Percentiles rank a stretch among this genome's conserved stretches.
Evolutionary conservation across 2,329 filamentous ascomycete species (phyloP).

Genomic region (Scleromitrula shiraiana): DNA sequence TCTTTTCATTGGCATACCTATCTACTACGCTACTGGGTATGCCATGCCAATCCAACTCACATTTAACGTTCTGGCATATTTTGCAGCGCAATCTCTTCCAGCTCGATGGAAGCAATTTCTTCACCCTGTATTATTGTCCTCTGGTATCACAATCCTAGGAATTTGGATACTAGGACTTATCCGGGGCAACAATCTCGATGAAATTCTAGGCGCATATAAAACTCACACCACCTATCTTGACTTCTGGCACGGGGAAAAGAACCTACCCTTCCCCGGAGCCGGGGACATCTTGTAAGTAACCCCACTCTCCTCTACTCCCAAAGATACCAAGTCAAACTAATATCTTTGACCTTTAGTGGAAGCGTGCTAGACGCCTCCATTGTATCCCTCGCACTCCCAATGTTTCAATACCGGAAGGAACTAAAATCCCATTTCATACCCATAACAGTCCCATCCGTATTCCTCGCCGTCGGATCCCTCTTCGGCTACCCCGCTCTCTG

Average conservation of each 20-base stretch:
- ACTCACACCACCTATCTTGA: constrained; percentile 45
- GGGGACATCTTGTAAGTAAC: constrained; percentile 43
- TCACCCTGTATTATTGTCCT: constrained; percentile 50
- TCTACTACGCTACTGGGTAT: constrained; percentile 47
- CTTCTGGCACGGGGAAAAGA: constrained; percentile 37
- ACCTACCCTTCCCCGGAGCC: constrained; percentile 39
- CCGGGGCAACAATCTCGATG: constrained; percentile 33
- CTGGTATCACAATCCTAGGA: constrained; percentile 42
- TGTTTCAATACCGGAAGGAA: constrained; percentile 52
- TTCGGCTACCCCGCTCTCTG: constrained; percentile 51
- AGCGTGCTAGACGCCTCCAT: constrained; percentile 50
- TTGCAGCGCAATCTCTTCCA: constrained; percentile 41
- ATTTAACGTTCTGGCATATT: constrained; percentile 45
- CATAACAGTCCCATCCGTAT: constrained; percentile 46
- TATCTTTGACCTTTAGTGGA: constrained; percentile 15
- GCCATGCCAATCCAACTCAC: constrained; percentile 37
- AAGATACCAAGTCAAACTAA: not conserved
- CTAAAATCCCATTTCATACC: constrained; percentile 43
- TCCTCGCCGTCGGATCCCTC: constrained; percentile 44
- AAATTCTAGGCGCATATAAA: constrained; percentile 40
- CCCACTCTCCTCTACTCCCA: not conserved
- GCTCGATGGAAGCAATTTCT: constrained; percentile 42
- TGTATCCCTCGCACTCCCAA: constrained; percentile 50
- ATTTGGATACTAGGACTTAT: constrained; percentile 46
- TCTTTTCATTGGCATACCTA: constrained; percentile 43